Evolutionary conservation across 208 protist species (phyloP).

Genomic region (Acanthamoeba castellanii): DNA sequence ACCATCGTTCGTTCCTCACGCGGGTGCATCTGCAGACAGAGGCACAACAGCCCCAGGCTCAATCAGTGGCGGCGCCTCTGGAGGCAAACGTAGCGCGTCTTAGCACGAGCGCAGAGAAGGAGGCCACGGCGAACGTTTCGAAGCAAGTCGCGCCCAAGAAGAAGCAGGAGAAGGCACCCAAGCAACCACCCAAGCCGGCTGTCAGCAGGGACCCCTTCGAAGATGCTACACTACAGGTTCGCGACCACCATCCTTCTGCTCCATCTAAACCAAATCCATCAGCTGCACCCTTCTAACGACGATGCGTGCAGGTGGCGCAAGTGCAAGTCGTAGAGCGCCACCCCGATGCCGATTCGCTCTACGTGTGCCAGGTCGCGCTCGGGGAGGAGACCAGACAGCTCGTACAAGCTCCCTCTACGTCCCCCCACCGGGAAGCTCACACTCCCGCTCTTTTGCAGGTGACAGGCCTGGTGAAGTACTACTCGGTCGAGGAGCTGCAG

Average conservation of each 20-base stretch:
- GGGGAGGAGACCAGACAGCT: constrained; percentile 14
- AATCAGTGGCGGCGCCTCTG: neutral
- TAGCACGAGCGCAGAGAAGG: neutral
- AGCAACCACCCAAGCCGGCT: constrained; percentile 3
- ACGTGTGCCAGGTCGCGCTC: constrained; percentile 29
- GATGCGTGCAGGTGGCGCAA: neutral
- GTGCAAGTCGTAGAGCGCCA: constrained; percentile 22
- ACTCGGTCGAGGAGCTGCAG: constrained; percentile 50
- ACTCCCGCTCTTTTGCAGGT: neutral
- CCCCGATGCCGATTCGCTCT: constrained; percentile 44
- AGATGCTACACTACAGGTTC: neutral
- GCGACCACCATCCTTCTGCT: neutral
- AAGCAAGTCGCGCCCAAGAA: neutral
- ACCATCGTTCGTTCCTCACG: neutral
- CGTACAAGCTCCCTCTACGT: neutral
- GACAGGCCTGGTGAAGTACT: constrained; percentile 40
- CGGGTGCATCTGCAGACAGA: neutral
- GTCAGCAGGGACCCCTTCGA: constrained; percentile 22
- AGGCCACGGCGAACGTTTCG: neutral
- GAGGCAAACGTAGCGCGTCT: neutral
- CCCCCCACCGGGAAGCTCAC: too few relatives aligned
- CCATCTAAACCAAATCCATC: too few relatives aligned
- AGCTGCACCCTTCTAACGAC: too few relatives aligned
- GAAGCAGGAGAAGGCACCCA: neutral
- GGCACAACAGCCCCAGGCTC: neutral